These are phyloP conservation scores for Metarhizium rileyi DNA, from an alignment of 2,329 filamentous ascomycete species.

Conservation along the genomic window DNA sequence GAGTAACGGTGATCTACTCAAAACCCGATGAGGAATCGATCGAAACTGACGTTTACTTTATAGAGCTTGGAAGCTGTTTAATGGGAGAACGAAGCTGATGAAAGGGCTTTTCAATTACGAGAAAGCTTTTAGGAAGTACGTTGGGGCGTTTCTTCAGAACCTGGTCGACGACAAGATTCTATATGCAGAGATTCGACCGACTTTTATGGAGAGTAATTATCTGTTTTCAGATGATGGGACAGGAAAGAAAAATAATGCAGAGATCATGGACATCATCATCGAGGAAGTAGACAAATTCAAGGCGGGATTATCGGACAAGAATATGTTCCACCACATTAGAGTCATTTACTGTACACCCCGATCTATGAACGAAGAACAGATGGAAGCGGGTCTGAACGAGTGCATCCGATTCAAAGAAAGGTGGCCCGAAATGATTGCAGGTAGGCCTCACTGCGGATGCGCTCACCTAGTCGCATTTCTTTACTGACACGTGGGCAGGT, in stretches of 20 bases:
- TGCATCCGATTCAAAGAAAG: slow-evolving; percentile 50
- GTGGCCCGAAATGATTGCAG: slow-evolving; percentile 53
- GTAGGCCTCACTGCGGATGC: slow-evolving; percentile 22
- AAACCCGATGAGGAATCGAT: background rate
- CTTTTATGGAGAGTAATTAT: slow-evolving; percentile 54
- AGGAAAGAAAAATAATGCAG: slow-evolving; percentile 40
- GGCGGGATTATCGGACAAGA: slow-evolving; percentile 15
- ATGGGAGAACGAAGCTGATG: slow-evolving; percentile 60
- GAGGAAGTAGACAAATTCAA: slow-evolving; percentile 43
- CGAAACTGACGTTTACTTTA: background rate
- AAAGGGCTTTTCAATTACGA: slow-evolving; percentile 63
- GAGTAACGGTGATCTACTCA: slow-evolving; percentile 14
- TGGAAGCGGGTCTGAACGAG: slow-evolving; percentile 45
- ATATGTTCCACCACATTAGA: slow-evolving; percentile 52
- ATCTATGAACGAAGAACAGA: slow-evolving; percentile 39
- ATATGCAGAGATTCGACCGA: slow-evolving; percentile 62
- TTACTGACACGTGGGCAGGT: slow-evolving; percentile 27
- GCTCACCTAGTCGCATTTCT: background rate
- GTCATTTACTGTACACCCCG: slow-evolving; percentile 63
- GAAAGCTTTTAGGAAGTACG: slow-evolving; percentile 52
- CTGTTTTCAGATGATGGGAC: slow-evolving; percentile 50
- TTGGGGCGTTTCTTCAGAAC: slow-evolving; percentile 46
- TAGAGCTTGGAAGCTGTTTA: slow-evolving; percentile 54
- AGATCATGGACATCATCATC: slow-evolving; percentile 51
- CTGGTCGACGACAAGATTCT: slow-evolving; percentile 57